phyloP scores from a whole-genome alignment of 2,329 filamentous ascomycete species.

The Tetracladium maxilliforme region DNA sequence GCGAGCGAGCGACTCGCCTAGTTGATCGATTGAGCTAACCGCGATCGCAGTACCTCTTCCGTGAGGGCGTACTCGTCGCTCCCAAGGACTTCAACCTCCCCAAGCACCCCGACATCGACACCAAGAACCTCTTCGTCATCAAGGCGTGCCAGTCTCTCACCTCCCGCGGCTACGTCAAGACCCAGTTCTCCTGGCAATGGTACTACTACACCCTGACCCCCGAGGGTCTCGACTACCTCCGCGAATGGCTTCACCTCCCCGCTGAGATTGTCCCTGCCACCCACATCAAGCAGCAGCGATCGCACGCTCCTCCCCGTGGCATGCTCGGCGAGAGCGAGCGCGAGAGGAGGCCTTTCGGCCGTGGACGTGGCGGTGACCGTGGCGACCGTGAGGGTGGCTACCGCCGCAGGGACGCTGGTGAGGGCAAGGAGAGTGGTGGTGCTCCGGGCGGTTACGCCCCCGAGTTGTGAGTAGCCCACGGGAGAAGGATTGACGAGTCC shows the following conservation, averaged over 20 bases:
- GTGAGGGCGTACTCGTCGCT: constrained; percentile 83
- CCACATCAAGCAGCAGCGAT: constrained; percentile 99
- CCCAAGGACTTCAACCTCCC: constrained; percentile 99
- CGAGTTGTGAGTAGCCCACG: constrained; percentile 52
- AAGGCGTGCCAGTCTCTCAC: constrained; percentile 98
- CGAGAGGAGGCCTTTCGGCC: constrained; percentile 67
- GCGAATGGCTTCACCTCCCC: constrained; percentile 99
- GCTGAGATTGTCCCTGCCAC: constrained; percentile 99
- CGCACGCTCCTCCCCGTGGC: constrained; percentile 92
- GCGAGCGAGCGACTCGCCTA: no score
- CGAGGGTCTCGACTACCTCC: constrained; percentile 99
- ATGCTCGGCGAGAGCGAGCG: constrained; percentile 80
- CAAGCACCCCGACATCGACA: constrained; percentile 97
- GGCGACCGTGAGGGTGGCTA: constrained; percentile 79
- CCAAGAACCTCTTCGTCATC: constrained; percentile 99
- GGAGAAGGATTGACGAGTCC: constrained; percentile 1
- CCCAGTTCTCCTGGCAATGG: constrained; percentile 99
- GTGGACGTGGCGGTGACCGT: constrained; percentile 50
- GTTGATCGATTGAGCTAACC: constrained; percentile 19
- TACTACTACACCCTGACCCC: constrained; percentile 99
- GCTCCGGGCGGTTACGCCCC: constrained; percentile 86
- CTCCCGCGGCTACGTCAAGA: constrained; percentile 98
- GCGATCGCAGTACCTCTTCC: constrained; percentile 99
- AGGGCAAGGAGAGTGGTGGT: constrained; percentile 81
- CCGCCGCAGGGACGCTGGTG: constrained; percentile 75